A percentile compares a stretch with the other conserved stretches of the same genome.
These are phyloP conservation scores for Corylus americana DNA, from an alignment of 306 rosid species.

Conservation along the genomic window DNA sequence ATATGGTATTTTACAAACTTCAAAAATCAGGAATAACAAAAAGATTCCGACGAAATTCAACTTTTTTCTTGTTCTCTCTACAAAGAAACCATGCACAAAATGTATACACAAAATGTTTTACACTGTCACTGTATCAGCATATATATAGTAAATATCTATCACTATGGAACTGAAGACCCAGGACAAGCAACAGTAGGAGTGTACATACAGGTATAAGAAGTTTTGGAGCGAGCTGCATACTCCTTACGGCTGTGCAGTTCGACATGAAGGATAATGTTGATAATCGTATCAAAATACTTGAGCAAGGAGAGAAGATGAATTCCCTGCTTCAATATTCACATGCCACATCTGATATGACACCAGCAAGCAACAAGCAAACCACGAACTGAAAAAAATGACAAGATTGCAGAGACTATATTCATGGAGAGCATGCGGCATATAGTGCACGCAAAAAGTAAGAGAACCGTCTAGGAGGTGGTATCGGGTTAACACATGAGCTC, in stretches of 20 bases:
- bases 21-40: background rate
- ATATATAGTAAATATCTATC: too few species aligned
- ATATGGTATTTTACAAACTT: too few species aligned
- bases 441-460: background rate
- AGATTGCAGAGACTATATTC: background rate
- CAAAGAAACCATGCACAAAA: background rate
- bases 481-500: background rate
- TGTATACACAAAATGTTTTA: background rate
- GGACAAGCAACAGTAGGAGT: background rate
- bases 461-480: background rate
- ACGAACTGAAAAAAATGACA: slow-evolving; percentile 3
- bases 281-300: background rate
- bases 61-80: background rate
- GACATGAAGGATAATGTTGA: background rate
- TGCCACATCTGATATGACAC: background rate
- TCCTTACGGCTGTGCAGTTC: background rate
- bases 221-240: background rate
- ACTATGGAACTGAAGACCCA: too few species aligned
- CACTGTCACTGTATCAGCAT: background rate
- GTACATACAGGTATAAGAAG: background rate
- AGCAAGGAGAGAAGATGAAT: background rate
- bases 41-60: background rate
- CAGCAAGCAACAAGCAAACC: background rate
- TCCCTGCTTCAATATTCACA: background rate
- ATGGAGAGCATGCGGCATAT: background rate